Percentiles rank a stretch among this genome's conserved stretches.
Conservation (phyloP, 352 stramenopile species). For the Pythium volutum region DNA sequence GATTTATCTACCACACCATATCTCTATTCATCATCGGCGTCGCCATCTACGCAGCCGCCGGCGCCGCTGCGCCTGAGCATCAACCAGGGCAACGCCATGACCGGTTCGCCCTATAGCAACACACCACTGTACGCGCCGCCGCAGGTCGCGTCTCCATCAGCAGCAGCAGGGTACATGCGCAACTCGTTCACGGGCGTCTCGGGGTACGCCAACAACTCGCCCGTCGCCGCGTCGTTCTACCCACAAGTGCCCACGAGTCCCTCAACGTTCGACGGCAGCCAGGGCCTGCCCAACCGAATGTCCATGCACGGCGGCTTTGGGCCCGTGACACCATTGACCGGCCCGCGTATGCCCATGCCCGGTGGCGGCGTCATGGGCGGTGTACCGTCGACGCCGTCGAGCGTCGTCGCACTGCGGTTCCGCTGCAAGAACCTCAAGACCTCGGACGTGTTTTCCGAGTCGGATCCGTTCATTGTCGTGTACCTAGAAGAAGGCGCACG, state of each 20-base stretch:
- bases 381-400: conserved; percentile 42
- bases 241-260: not conserved
- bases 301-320: conserved; percentile 21
- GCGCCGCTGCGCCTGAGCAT: conserved; percentile 9
- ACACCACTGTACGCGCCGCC: conserved; percentile 1
- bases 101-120: not conserved
- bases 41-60: not conserved
- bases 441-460: conserved; percentile 64
- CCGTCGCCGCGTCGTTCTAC: not conserved
- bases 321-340: conserved; percentile 20
- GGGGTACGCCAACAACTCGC: conserved; percentile 3
- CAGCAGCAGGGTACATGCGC: not conserved
- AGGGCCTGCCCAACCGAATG: conserved; percentile 2
- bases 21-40: not conserved
- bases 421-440: conserved; percentile 68
- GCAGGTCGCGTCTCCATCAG: not conserved
- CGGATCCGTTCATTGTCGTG: conserved; percentile 70
- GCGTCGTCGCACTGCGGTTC: conserved; percentile 65
- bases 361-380: not conserved
- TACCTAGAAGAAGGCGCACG: conserved; percentile 55
- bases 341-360: conserved; percentile 20
- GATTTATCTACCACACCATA: not conserved
- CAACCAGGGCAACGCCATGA: conserved; percentile 7
- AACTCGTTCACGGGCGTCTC: not conserved
- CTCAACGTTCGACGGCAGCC: not conserved